Conservation (phyloP, 1,139 yeast genomes). For the Lodderomyces pseudojiufengensis region DNA sequence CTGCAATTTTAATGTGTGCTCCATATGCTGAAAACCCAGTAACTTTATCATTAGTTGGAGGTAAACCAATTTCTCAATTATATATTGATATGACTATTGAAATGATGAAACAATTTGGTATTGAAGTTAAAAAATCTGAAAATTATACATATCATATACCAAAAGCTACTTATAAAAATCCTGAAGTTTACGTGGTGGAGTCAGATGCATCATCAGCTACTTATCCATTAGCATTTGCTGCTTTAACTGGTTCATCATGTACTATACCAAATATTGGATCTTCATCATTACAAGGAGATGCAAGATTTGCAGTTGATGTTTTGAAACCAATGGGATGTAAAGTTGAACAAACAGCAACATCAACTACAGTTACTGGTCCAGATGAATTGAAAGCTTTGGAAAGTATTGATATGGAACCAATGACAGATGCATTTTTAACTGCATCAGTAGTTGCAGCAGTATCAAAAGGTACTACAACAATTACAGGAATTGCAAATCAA, state of each 20-base stretch:
- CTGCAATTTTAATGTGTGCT: slow-evolving; percentile 95
- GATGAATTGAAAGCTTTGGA: slow-evolving; percentile 68
- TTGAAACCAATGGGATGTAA: slow-evolving; percentile 92
- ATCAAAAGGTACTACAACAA: slow-evolving; percentile 68
- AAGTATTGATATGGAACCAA: slow-evolving; percentile 95
- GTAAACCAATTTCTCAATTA: slow-evolving; percentile 93
- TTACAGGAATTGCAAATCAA: slow-evolving; percentile 96
- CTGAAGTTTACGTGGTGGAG: slow-evolving; percentile 81
- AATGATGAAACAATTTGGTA: slow-evolving; percentile 91
- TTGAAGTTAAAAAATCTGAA: slow-evolving; percentile 73
- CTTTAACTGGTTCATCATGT: slow-evolving; percentile 91
- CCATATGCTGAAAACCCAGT: slow-evolving; percentile 92
- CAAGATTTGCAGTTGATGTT: slow-evolving; percentile 92
- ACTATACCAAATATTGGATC: slow-evolving; percentile 94
- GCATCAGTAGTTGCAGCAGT: slow-evolving; percentile 96
- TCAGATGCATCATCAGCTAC: slow-evolving; percentile 99
- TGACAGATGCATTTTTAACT: slow-evolving; percentile 98
- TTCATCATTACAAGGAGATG: slow-evolving; percentile 93
- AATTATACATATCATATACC: slow-evolving; percentile 89
- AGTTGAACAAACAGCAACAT: slow-evolving; percentile 74
- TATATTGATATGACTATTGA: slow-evolving; percentile 96
- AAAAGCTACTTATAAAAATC: slow-evolving; percentile 73
- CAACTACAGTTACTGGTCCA: slow-evolving; percentile 94
- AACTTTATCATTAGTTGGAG: slow-evolving; percentile 85
- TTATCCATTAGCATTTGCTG: slow-evolving; percentile 96